Evolutionary conservation across 495 filamentous ascomycete species (phyloP).

Genomic region (Talaromyces stipitatus): DNA sequence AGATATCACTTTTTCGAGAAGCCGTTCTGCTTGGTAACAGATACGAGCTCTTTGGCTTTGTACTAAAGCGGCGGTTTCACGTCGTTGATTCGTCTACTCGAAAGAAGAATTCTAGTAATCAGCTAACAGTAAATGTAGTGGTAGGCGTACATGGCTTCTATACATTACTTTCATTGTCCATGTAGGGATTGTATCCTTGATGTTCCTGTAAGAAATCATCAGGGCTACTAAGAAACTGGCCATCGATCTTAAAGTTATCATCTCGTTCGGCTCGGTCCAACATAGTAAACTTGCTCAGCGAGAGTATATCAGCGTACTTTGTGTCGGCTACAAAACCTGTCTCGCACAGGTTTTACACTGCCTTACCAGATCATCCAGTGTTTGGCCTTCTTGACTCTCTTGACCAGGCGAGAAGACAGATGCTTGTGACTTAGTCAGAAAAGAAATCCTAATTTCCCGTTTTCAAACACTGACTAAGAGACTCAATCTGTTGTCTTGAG

Average conservation of each 20-base stretch:
- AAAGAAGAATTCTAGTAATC: constrained; percentile 3
- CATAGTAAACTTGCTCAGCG: constrained; percentile 3
- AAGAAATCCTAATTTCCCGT: too few species aligned
- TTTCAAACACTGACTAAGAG: too few species aligned
- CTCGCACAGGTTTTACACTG: constrained; percentile 1
- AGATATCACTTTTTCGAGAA: constrained; percentile 1
- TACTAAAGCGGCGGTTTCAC: not conserved
- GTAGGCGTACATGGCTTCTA: not conserved
- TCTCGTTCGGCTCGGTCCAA: not conserved
- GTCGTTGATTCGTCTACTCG: constrained; percentile 1
- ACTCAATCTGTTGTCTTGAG: too few species aligned
- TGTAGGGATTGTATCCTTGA: constrained; percentile 1
- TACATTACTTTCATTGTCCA: not conserved
- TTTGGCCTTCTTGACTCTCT: too few species aligned
- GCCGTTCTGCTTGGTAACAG: not conserved
- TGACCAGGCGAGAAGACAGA: too few species aligned
- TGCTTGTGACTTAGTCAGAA: too few species aligned
- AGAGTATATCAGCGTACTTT: constrained; percentile 3
- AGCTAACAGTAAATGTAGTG: not conserved
- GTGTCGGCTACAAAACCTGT: not conserved
- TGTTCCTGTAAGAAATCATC: constrained; percentile 3
- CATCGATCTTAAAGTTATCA: constrained; percentile 4
- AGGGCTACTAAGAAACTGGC: constrained; percentile 2
- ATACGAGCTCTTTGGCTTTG: constrained; percentile 1
- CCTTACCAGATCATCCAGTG: too few species aligned